phyloP scores from a whole-genome alignment of 345 rosid genomes.

The Noccaea bulbosa region DNA sequence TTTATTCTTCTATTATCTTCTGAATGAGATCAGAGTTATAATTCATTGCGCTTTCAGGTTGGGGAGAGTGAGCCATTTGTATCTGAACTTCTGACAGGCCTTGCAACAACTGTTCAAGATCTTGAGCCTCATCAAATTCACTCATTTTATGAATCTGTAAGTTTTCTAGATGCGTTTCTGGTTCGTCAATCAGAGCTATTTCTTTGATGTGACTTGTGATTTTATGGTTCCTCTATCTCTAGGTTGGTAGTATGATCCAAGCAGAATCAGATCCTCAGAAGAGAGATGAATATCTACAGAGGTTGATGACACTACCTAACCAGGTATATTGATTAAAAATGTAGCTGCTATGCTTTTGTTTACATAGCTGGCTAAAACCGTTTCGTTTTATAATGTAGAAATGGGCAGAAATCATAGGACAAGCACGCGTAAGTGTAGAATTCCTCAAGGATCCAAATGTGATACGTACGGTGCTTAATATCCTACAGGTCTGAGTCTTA shows the following conservation, averaged over 20 bases:
- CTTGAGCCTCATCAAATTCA: constrained; percentile 99
- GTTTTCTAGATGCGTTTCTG: constrained; percentile 26
- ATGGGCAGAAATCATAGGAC: constrained; percentile 95
- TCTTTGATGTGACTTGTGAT: neutral
- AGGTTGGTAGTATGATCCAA: constrained; percentile 99
- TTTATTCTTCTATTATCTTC: neutral
- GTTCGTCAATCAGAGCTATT: constrained; percentile 23
- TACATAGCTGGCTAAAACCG: constrained; percentile 23
- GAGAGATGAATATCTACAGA: constrained; percentile 94
- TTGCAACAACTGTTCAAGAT: constrained; percentile 91
- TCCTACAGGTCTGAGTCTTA: constrained; percentile 68
- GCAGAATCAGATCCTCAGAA: constrained; percentile 96
- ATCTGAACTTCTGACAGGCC: constrained; percentile 94
- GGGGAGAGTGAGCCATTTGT: constrained; percentile 98
- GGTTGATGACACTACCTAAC: constrained; percentile 95
- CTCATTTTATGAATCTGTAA: constrained; percentile 96
- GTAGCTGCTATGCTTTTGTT: constrained; percentile 20
- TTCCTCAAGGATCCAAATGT: constrained; percentile 88
- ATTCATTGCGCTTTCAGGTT: constrained; percentile 59
- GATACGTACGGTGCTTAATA: constrained; percentile 89
- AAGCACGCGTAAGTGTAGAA: constrained; percentile 96
- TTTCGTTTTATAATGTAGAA: constrained; percentile 56
- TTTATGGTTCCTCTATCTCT: constrained; percentile 27
- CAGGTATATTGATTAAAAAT: constrained; percentile 54
- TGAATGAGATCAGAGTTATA: constrained; percentile 11